These are phyloP conservation scores for Pseudogymnoascus sp. DNA, from an alignment of 2,329 filamentous ascomycete species.

Conservation along the genomic window DNA sequence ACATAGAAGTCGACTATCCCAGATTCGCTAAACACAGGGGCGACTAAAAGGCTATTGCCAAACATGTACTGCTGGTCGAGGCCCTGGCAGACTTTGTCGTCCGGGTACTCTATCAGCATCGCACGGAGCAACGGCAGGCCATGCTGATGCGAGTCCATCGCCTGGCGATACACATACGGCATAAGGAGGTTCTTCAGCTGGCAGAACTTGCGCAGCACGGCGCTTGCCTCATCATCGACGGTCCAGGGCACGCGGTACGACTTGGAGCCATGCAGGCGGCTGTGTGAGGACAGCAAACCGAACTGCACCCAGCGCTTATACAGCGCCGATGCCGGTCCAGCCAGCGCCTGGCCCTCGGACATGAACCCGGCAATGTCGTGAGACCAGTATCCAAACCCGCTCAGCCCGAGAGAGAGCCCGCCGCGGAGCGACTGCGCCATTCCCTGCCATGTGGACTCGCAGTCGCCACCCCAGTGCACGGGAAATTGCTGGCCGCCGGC, in stretches of 20 bases:
- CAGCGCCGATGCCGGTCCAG: conserved; percentile 47
- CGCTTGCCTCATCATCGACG: conserved; percentile 47
- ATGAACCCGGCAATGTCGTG: conserved; percentile 57
- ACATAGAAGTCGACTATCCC: conserved; percentile 50
- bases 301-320: conserved; percentile 60
- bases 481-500: conserved; percentile 53
- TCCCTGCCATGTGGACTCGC: conserved; percentile 52
- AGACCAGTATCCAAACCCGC: conserved; percentile 52
- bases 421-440: conserved; percentile 55
- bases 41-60: conserved; percentile 45
- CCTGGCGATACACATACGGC: conserved; percentile 49
- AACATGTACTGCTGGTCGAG: conserved; percentile 56
- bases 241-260: conserved; percentile 58
- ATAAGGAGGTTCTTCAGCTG: conserved; percentile 46
- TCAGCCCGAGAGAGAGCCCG: conserved; percentile 47
- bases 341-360: conserved; percentile 33
- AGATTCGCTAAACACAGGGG: conserved; percentile 49
- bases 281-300: conserved; percentile 50
- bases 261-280: conserved; percentile 49
- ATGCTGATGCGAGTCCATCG: conserved; percentile 38
- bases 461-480: conserved; percentile 54
- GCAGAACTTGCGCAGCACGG: conserved; percentile 37
- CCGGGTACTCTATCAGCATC: conserved; percentile 51
- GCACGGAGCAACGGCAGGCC: conserved; percentile 50
- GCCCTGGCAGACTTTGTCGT: conserved; percentile 47